These are phyloP conservation scores for Glebionis coronaria DNA, from an alignment of 129 eudicot genomes.

Conservation along the genomic window DNA sequence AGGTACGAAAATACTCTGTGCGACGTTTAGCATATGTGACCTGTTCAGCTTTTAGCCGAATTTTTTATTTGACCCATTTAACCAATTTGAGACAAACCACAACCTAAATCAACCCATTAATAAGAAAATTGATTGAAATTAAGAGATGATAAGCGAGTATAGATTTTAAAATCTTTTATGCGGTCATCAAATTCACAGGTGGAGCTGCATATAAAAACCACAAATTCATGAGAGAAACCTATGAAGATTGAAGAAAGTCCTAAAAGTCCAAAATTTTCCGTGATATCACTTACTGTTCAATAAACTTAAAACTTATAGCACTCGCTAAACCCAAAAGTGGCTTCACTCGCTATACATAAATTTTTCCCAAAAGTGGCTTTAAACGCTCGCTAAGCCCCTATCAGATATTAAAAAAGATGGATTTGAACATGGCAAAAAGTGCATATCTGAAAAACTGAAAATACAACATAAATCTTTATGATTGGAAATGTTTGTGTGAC, in stretches of 20 bases:
- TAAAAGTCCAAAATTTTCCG: slow-evolving; percentile 30
- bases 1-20: too few relatives aligned
- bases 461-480: not conserved
- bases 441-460: not conserved
- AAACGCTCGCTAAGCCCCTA: too few relatives aligned
- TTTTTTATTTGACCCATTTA: too few relatives aligned
- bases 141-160: too few relatives aligned
- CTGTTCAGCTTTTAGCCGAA: too few relatives aligned
- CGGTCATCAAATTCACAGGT: slow-evolving; percentile 71
- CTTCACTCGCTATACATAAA: too few relatives aligned
- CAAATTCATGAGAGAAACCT: slow-evolving; percentile 72
- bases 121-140: too few relatives aligned
- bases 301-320: slow-evolving; percentile 3
- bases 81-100: too few relatives aligned
- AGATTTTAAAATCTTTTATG: slow-evolving; percentile 23
- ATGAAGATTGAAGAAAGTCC: slow-evolving; percentile 32
- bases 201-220: slow-evolving; percentile 78
- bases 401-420: not conserved
- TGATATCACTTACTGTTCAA: slow-evolving; percentile 26
- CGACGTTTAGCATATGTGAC: too few relatives aligned
- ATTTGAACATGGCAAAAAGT: slow-evolving; percentile 8
- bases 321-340: too few relatives aligned
- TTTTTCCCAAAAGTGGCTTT: too few relatives aligned
- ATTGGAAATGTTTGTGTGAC: not conserved
- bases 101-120: too few relatives aligned